Evolutionary conservation across 768 basidiomycete species (phyloP).

Genomic region (Psilocybe cyanescens): DNA sequence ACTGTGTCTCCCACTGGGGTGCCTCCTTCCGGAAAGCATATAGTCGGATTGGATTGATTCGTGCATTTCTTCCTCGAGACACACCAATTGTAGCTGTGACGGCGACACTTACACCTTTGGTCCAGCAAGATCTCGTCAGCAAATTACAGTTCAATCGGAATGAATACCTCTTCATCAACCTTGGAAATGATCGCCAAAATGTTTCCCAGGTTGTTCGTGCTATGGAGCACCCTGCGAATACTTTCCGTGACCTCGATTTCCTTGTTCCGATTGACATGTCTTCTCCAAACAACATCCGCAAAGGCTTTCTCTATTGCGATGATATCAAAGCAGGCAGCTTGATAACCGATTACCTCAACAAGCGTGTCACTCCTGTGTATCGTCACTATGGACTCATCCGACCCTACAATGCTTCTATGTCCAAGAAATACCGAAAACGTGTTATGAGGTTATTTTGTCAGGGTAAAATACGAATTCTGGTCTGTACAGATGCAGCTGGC

Average conservation of each 20-base stretch:
- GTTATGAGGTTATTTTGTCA: slow-evolving; percentile 29
- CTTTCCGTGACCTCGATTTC: slow-evolving; percentile 37
- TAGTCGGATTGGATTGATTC: slow-evolving; percentile 26
- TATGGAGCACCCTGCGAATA: slow-evolving; percentile 34
- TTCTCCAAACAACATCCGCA: slow-evolving; percentile 22
- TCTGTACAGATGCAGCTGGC: slow-evolving; percentile 41
- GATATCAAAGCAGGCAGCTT: slow-evolving; percentile 25
- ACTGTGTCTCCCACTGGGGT: slow-evolving; percentile 42
- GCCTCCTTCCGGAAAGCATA: slow-evolving; percentile 36
- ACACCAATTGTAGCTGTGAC: slow-evolving; percentile 36
- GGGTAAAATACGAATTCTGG: slow-evolving; percentile 29
- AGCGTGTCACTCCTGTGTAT: not conserved
- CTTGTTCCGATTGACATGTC: slow-evolving; percentile 21
- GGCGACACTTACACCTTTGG: slow-evolving; percentile 32
- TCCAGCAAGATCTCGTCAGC: slow-evolving; percentile 29
- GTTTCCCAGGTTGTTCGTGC: slow-evolving; percentile 37
- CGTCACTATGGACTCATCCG: slow-evolving; percentile 18
- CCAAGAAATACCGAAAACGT: slow-evolving; percentile 20
- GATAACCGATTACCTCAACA: slow-evolving; percentile 22
- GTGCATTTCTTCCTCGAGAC: slow-evolving; percentile 30
- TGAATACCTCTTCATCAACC: slow-evolving; percentile 22
- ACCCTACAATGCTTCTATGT: slow-evolving; percentile 30
- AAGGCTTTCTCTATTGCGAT: slow-evolving; percentile 35
- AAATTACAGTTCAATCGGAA: slow-evolving; percentile 28
- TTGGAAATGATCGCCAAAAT: slow-evolving; percentile 37